These are phyloP conservation scores for Bassia scoparia DNA, from an alignment of 148 eudicot genomes.

Conservation along the genomic window DNA sequence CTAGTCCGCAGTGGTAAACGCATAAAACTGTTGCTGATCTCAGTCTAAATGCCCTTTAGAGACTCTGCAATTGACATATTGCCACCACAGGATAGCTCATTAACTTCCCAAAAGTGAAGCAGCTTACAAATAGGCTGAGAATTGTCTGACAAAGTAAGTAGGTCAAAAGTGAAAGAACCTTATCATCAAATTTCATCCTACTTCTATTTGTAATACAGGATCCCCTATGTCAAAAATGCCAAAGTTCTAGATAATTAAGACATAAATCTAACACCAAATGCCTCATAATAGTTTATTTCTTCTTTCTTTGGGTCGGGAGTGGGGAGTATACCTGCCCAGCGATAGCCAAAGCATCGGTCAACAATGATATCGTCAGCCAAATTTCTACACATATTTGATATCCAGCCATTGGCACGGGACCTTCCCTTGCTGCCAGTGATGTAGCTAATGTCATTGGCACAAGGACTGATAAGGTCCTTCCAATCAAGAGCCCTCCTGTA, in stretches of 20 bases:
- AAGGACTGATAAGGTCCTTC: conserved; percentile 75
- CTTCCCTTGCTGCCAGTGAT: conserved; percentile 86
- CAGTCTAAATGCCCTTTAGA: not conserved
- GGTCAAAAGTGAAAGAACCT: not conserved
- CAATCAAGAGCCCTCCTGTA: conserved; percentile 74
- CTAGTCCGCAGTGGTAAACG: not conserved
- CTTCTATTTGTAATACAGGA: not conserved
- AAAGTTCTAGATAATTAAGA: not conserved
- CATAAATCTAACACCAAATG: not conserved
- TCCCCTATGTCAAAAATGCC: not conserved
- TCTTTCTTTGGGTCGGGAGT: not conserved
- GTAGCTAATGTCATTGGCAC: conserved; percentile 78
- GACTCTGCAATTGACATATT: not conserved
- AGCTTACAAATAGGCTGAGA: not conserved
- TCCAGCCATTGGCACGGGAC: conserved; percentile 90
- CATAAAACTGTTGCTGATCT: not conserved
- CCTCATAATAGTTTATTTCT: not conserved
- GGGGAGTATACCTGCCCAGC: conserved; percentile 68
- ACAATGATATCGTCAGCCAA: conserved; percentile 91
- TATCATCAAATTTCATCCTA: not conserved
- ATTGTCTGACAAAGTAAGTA: not conserved
- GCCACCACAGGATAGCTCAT: not conserved
- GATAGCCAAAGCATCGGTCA: conserved; percentile 94
- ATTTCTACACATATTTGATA: conserved; percentile 81
- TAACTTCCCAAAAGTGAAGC: not conserved